Evolutionary conservation across 371 early-diverging fungal genomes (phyloP).

Genomic region (Saksenaea oblongispora): DNA sequence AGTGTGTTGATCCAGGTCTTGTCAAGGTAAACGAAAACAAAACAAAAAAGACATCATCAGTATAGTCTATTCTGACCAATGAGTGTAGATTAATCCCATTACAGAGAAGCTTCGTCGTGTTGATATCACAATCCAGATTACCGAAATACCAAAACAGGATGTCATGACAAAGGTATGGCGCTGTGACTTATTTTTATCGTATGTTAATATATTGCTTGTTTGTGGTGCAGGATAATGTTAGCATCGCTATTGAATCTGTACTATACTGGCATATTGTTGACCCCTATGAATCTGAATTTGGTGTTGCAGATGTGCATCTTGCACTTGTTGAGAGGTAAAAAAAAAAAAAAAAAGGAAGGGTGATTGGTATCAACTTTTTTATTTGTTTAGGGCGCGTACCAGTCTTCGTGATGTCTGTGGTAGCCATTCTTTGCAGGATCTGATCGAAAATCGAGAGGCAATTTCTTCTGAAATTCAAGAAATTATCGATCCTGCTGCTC

Average conservation of each 20-base stretch:
- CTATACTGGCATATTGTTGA: constrained; percentile 83
- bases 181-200: background rate
- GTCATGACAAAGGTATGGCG: constrained; percentile 75
- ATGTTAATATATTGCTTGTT: background rate
- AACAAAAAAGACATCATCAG: background rate
- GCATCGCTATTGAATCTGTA: constrained; percentile 80
- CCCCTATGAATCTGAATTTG: constrained; percentile 79
- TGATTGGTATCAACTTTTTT: background rate
- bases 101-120: constrained; percentile 66
- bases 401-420: constrained; percentile 69
- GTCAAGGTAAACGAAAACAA: constrained; percentile 41
- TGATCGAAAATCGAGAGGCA: constrained; percentile 87
- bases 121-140: constrained; percentile 79
- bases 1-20: constrained; percentile 87
- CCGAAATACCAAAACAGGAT: constrained; percentile 69
- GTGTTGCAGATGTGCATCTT: constrained; percentile 70
- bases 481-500: constrained; percentile 59
- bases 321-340: constrained; percentile 76
- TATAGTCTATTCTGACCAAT: background rate
- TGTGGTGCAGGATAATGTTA: constrained; percentile 72
- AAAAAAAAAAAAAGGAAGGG: constrained; percentile 1
- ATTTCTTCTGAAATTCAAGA: constrained; percentile 80
- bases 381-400: constrained; percentile 57
- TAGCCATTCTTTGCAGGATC: constrained; percentile 62
- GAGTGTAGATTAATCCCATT: constrained; percentile 64